Base-by-base conservation (phyloP, 164 flowering plant genomes). In the Akebia trifoliata region DNA sequence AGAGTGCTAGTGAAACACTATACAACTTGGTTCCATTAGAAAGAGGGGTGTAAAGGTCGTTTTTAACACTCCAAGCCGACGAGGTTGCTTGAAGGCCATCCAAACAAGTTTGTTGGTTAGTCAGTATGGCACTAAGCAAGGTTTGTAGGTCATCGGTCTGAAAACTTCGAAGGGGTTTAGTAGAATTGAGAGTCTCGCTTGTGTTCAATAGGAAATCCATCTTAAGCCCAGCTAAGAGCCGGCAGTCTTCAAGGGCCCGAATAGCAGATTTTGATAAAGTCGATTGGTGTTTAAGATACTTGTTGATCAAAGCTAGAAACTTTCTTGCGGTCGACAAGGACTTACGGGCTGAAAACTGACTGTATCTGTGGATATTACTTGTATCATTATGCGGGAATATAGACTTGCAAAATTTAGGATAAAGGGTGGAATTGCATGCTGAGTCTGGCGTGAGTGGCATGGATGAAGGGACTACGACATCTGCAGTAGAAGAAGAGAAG, bases 361-460 rank as follows among this genome's bases (percentile, higher is more conserved):
- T 72, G n/a, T 66, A 72, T n/a, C 69, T 64, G 54, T 70, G 74
- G 20, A 69, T 69, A 44, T 69, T 72, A 44, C 63, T 67, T 0
- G 68, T n/a, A 5, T 49, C 28, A 58, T 68, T 64, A 8, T 45
- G 14, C 10, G 57, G 55, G 61, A 52, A 78, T 15, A 80, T 60
- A 60, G 74, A 69, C 8, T 61, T 59, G 72, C 90, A 84, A 2
- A 72, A 31, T 35, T 64, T 35, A 2, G 54, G 52, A 4, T 72
- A 36, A 1, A 74, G 38, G 43, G 62, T 67, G 14, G 56, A 26
- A 8, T 54, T 56, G 37, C 70, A 67, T 2, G 40, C 62, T 1
- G 72, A 50, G 32, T 31, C 46, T 1, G 75, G 61, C 29, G 68
- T 17, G 17, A 48, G 30, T 4, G 40, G 4, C 6, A 17, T 24